Evolutionary conservation across 306 rosid species (phyloP).

Genomic region (Rosa multiflora): DNA sequence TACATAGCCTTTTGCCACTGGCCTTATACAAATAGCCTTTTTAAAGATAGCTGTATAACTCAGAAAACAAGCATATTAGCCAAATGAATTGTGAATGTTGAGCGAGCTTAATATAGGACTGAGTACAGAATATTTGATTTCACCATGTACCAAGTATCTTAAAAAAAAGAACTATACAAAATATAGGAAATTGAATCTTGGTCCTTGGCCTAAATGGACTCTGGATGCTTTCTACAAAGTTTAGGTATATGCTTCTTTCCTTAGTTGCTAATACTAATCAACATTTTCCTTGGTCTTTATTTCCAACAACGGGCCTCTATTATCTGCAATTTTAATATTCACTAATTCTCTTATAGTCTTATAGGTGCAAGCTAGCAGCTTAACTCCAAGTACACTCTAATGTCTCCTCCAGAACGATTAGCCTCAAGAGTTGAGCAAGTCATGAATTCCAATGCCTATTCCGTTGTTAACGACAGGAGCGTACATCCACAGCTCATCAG

Average conservation of each 20-base stretch:
- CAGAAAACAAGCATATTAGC: too few relatives aligned
- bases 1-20: too few relatives aligned
- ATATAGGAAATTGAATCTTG: too few relatives aligned
- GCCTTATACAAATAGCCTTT: too few relatives aligned
- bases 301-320: neutral
- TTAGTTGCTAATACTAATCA: neutral
- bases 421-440: conserved; percentile 33
- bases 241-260: too few relatives aligned
- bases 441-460: conserved; percentile 66
- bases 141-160: too few relatives aligned
- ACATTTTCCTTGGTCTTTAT: neutral
- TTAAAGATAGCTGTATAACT: too few relatives aligned
- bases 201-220: neutral
- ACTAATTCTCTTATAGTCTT: neutral
- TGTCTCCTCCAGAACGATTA: neutral
- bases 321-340: neutral
- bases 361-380: neutral
- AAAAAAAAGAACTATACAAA: too few relatives aligned
- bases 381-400: neutral
- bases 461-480: conserved; percentile 92
- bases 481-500: conserved; percentile 90
- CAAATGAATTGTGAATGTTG: too few relatives aligned
- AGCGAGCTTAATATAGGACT: too few relatives aligned
- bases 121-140: too few relatives aligned
- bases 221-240: too few relatives aligned